Evolutionary conservation across 306 rosid genomes (phyloP), one percentile per base, ranked within the genome.

Genomic region (Neltuma alba): DNA sequence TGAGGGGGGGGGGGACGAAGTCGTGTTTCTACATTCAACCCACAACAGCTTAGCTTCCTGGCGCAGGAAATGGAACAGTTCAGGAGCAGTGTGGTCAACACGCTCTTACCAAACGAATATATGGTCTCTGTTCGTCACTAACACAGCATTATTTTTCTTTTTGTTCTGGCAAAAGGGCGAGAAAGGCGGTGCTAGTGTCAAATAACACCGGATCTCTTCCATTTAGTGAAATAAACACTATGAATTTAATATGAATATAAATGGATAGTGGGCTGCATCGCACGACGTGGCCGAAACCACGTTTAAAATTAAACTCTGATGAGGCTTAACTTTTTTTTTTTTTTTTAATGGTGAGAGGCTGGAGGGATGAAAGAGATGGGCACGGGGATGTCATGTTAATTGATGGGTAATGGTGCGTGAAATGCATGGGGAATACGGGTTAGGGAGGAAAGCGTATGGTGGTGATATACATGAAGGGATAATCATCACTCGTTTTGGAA

Each of bases 31-130:
- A 5, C 4, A 14, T n/a, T 76, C 85, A 76, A 57, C 45, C 41
- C 55, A 44, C 61, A 11, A 61, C 71, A 34, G 9, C 5, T 33
- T 33, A 1, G 6, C 0, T 37, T 37, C 40, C 40, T 37, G 4
- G 7, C 9, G 30, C 30, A 57, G 44, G 42, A 71, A 57, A 45
- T 55, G 21, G 33, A 42, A 48, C 77, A 65, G 37, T 23, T 5
- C 3, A 2, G 9, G 30, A 41, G 52, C 68, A 30, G 36, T 54
- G 6, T 15, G 31, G 86, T 82, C 84, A 82, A 82, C 81, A 75
- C 81, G 83, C 38, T 69, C 42, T 81, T 78, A 78, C 83, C 85
- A 78, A 77, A n/a, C 58, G 10, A 3, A 11, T 3, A 11, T 3
- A 4, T 20, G 65, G 64, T 79, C 77, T 21, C 55, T 11, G 62